Conservation (phyloP, 75 land plant genomes). For the Pinus tabuliformis region DNA sequence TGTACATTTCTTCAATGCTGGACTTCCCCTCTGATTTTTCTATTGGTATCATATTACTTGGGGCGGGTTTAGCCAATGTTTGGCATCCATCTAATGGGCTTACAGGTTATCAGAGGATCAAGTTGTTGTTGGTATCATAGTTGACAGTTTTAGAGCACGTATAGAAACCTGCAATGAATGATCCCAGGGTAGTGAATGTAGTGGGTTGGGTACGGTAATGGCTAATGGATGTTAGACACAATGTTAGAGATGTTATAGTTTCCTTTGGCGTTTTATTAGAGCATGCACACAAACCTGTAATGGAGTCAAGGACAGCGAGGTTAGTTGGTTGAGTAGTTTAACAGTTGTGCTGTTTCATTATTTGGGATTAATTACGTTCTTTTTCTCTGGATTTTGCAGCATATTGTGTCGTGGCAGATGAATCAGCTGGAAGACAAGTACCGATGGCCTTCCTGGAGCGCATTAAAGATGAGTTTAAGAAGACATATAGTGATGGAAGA, state of each 20-base stretch:
- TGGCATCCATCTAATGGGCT: background rate
- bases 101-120: no score
- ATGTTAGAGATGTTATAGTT: background rate
- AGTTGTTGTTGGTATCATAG: background rate
- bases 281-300: background rate
- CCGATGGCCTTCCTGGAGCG: conserved; percentile 68
- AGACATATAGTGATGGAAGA: conserved; percentile 56
- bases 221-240: background rate
- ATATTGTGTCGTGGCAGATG: conserved; percentile 63
- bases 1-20: background rate
- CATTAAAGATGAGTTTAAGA: conserved; percentile 57
- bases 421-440: conserved; percentile 54
- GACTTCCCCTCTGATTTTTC: background rate
- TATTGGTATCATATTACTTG: background rate
- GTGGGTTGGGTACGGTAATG: background rate
- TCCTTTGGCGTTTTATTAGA: background rate
- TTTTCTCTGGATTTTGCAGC: conserved; percentile 31
- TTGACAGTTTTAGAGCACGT: background rate
- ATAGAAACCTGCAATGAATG: conserved; percentile 3
- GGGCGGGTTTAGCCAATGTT: background rate
- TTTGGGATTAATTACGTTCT: background rate
- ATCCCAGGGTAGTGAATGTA: background rate
- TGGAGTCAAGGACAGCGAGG: background rate
- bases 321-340: background rate
- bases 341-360: background rate